Evolutionary conservation across 768 basidiomycete genomes (phyloP).

Genomic region (Pleurotus cornucopiae): DNA sequence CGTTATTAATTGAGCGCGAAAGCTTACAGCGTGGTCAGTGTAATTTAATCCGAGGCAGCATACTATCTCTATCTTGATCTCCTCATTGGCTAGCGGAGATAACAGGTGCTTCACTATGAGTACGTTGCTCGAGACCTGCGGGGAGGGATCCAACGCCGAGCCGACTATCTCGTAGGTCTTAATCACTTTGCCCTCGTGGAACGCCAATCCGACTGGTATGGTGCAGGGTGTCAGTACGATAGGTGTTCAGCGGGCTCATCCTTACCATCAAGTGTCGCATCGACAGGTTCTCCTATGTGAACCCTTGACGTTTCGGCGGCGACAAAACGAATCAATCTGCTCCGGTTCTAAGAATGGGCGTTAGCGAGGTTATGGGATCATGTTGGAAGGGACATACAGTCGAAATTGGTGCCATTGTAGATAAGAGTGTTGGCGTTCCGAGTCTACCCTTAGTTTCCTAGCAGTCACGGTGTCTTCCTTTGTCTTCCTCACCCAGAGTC

Average conservation of each 20-base stretch:
- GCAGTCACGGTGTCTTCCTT: too few relatives aligned
- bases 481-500: too few relatives aligned
- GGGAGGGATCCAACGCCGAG: slow-evolving; percentile 60
- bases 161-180: slow-evolving; percentile 71
- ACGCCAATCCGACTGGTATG: slow-evolving; percentile 53
- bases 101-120: slow-evolving; percentile 72
- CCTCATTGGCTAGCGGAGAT: slow-evolving; percentile 60
- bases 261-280: slow-evolving; percentile 60
- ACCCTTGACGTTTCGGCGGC: slow-evolving; percentile 70
- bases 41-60: slow-evolving; percentile 82
- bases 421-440: neutral
- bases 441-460: too few relatives aligned
- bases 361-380: neutral
- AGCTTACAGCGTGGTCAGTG: slow-evolving; percentile 67
- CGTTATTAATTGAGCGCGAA: slow-evolving; percentile 13
- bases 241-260: slow-evolving; percentile 4
- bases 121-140: slow-evolving; percentile 57
- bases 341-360: slow-evolving; percentile 53
- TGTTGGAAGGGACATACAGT: slow-evolving; percentile 37
- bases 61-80: slow-evolving; percentile 52
- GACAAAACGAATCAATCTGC: slow-evolving; percentile 77
- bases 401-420: slow-evolving; percentile 52
- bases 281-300: slow-evolving; percentile 76
- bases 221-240: neutral
- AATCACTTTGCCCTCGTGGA: slow-evolving; percentile 48